A percentile compares a stretch with the other conserved stretches of the same genome.
phyloP scores from a whole-genome alignment of 192 early-diverging fungal genomes.

The Mortierella claussenii region DNA sequence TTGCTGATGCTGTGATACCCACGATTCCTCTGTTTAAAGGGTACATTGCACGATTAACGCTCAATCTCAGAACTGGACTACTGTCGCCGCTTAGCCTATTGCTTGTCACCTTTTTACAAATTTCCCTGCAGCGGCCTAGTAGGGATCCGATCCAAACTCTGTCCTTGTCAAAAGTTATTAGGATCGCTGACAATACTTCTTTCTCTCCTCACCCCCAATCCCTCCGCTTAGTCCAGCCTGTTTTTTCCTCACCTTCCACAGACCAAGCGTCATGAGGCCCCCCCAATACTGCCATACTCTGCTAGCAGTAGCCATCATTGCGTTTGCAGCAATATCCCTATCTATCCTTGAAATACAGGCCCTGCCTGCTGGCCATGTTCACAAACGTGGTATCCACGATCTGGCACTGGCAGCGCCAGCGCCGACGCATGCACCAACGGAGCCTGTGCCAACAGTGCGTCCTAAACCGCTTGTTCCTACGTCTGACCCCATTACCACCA shows the following conservation, averaged over 20 bases:
- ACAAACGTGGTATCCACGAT: background rate
- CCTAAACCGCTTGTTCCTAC: background rate
- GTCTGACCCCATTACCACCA: background rate
- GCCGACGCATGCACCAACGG: background rate
- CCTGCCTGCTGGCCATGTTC: background rate
- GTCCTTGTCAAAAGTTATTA: background rate
- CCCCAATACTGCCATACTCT: slow-evolving; percentile 5
- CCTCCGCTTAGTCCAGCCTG: background rate
- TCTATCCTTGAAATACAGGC: background rate
- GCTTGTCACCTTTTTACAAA: too few relatives aligned
- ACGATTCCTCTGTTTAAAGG: too few relatives aligned
- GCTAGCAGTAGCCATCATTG: slow-evolving; percentile 7
- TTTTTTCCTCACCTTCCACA: background rate
- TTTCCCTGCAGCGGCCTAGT: too few relatives aligned
- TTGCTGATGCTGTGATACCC: too few relatives aligned
- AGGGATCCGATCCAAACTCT: background rate
- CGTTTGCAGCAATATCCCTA: background rate
- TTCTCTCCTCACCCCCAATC: background rate
- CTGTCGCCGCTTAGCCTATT: too few relatives aligned
- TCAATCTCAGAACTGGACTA: too few relatives aligned
- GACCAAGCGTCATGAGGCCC: background rate
- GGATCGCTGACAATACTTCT: background rate
- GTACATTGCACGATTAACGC: too few relatives aligned
- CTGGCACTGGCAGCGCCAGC: background rate
- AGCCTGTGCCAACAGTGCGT: background rate